Evolutionary conservation across 345 rosid species (phyloP).

Genomic region (Euphorbia lathyris): DNA sequence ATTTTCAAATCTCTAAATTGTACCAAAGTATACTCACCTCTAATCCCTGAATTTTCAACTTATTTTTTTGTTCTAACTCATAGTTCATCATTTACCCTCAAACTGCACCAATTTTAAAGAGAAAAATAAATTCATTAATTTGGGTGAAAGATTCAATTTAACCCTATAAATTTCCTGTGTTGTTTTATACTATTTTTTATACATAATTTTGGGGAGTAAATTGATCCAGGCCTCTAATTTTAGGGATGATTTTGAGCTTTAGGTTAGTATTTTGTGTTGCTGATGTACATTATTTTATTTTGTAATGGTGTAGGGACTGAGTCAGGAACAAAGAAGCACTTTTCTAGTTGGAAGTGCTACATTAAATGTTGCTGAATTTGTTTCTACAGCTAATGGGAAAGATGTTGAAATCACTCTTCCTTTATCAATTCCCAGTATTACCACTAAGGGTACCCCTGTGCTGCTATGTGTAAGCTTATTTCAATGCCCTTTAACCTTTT

Average conservation of each 20-base stretch:
- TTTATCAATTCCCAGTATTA: slow-evolving; percentile 34
- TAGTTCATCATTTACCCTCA: neutral
- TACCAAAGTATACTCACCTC: too few relatives aligned
- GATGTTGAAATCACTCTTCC: slow-evolving; percentile 55
- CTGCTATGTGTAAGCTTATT: slow-evolving; percentile 42
- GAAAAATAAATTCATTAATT: neutral
- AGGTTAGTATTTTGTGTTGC: too few relatives aligned
- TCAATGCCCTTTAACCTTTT: neutral
- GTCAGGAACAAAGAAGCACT: slow-evolving; percentile 50
- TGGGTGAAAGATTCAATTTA: too few relatives aligned
- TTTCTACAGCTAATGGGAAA: slow-evolving; percentile 42
- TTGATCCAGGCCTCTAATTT: too few relatives aligned
- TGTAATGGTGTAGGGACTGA: slow-evolving; percentile 33
- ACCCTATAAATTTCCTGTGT: too few relatives aligned
- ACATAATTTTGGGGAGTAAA: too few relatives aligned
- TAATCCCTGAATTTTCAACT: neutral
- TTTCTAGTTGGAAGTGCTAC: slow-evolving; percentile 51
- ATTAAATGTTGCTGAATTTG: slow-evolving; percentile 67
- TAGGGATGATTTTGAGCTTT: too few relatives aligned
- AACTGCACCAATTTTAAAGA: neutral
- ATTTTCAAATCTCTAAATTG: too few relatives aligned
- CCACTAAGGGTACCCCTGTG: slow-evolving; percentile 39
- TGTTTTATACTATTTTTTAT: too few relatives aligned
- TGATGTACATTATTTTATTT: neutral
- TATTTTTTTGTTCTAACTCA: neutral